Evolutionary conservation across 805 yeast species (phyloP).

Genomic region (Candida verbasci): DNA sequence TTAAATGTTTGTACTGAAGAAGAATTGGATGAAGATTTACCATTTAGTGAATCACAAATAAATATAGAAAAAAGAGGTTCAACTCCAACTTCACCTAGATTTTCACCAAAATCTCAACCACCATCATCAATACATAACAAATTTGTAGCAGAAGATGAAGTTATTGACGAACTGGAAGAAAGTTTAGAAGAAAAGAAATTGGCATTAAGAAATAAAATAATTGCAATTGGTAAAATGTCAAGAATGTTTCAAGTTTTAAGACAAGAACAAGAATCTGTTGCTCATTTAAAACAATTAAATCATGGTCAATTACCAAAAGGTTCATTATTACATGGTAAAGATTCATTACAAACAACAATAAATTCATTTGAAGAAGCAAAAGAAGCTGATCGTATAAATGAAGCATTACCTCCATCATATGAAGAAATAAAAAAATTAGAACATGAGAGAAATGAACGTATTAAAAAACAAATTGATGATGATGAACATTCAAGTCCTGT

Average conservation of each 20-base stretch:
- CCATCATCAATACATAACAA: slow-evolving; percentile 2
- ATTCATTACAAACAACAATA: slow-evolving; percentile 68
- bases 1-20: slow-evolving; percentile 94
- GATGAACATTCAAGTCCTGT: slow-evolving; percentile 30
- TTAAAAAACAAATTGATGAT: slow-evolving; percentile 32
- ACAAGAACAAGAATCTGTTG: slow-evolving; percentile 83
- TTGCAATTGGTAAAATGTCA: slow-evolving; percentile 95
- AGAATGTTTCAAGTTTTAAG: slow-evolving; percentile 87
- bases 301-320: slow-evolving; percentile 86
- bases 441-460: slow-evolving; percentile 42
- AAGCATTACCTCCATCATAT: slow-evolving; percentile 78
- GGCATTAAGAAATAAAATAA: slow-evolving; percentile 76
- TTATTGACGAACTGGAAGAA: slow-evolving; percentile 17
- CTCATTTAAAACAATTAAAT: slow-evolving; percentile 66
- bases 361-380: slow-evolving; percentile 79
- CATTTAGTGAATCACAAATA: slow-evolving; percentile 36
- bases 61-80: background rate
- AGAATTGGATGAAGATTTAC: slow-evolving; percentile 76
- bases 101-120: slow-evolving; percentile 1
- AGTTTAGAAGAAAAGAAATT: slow-evolving; percentile 33
- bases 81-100: slow-evolving; percentile 1
- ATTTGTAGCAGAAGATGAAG: slow-evolving; percentile 1
- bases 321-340: slow-evolving; percentile 75
- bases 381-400: slow-evolving; percentile 74
- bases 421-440: slow-evolving; percentile 49